A percentile compares a stretch with the other conserved stretches of the same genome.
phyloP scores from a whole-genome alignment of 2,329 filamentous ascomycete genomes.

The Colletotrichum sp. region DNA sequence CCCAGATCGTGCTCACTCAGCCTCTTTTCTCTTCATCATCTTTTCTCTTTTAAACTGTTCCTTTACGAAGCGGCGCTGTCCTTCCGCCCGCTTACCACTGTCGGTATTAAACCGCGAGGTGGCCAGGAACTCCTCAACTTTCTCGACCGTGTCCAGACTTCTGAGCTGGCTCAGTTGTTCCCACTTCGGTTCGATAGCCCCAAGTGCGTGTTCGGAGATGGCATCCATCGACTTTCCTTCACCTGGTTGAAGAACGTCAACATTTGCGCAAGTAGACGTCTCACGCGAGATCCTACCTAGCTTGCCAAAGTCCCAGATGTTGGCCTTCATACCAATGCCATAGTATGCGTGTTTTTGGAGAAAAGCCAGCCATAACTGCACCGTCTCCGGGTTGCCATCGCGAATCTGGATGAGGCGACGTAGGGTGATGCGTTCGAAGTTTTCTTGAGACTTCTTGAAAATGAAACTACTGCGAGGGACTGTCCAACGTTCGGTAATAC shows the following conservation, averaged over 20 bases:
- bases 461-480: conserved; percentile 89
- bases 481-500: conserved; percentile 91
- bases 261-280: not conserved
- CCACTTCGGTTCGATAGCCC: conserved; percentile 57
- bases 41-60: not conserved
- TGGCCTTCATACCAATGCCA: conserved; percentile 99
- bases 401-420: conserved; percentile 89
- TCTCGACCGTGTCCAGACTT: conserved; percentile 54
- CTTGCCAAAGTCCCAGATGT: conserved; percentile 87
- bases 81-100: conserved; percentile 7
- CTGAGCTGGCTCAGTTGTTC: conserved; percentile 59
- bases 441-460: conserved; percentile 97
- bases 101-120: conserved; percentile 49
- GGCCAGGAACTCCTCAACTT: conserved; percentile 62
- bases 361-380: conserved; percentile 92
- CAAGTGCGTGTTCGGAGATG: conserved; percentile 44
- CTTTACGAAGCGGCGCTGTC: conserved; percentile 9
- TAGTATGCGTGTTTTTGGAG: conserved; percentile 91
- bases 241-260: conserved; percentile 35
- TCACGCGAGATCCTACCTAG: conserved; percentile 48
- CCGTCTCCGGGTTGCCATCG: conserved; percentile 86
- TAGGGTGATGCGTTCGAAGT: conserved; percentile 91
- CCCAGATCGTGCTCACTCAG: not conserved
- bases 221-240: conserved; percentile 58
- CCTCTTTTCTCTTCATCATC: not conserved